Conservation (phyloP, 257 asterid genomes). For the Nicotiana knightiana region DNA sequence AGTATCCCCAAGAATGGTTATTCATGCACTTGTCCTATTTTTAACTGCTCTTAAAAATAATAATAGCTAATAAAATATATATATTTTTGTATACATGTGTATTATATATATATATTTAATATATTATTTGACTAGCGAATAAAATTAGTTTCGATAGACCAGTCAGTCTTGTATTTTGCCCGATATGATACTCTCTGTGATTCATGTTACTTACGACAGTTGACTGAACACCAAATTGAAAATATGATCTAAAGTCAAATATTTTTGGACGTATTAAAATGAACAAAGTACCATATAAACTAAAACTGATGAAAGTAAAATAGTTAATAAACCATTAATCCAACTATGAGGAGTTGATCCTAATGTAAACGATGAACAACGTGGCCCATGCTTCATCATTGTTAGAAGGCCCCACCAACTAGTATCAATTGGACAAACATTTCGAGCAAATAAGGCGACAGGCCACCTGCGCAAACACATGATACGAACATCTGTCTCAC, state of each 20-base stretch:
- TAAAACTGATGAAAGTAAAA: background rate
- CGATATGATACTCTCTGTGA: background rate
- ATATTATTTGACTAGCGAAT: too few species aligned
- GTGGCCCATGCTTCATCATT: background rate
- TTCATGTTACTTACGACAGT: background rate
- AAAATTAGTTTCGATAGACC: too few species aligned
- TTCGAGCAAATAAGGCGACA: background rate
- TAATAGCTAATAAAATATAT: too few species aligned
- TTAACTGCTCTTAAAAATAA: too few species aligned
- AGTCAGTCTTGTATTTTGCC: too few species aligned
- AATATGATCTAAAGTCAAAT: background rate
- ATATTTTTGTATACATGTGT: too few species aligned
- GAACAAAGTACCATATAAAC: too few species aligned
- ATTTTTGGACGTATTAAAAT: background rate
- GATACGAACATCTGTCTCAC: background rate
- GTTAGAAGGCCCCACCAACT: background rate
- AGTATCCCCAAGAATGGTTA: too few species aligned
- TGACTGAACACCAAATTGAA: background rate
- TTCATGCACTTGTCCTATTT: too few species aligned
- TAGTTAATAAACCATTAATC: background rate
- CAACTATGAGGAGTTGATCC: background rate
- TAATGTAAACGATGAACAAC: too few species aligned
- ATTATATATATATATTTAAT: too few species aligned
- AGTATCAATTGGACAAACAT: background rate
- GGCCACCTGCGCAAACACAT: background rate